Evolutionary conservation across 148 eudicot species (phyloP).

Genomic region (Rhododendron molle): DNA sequence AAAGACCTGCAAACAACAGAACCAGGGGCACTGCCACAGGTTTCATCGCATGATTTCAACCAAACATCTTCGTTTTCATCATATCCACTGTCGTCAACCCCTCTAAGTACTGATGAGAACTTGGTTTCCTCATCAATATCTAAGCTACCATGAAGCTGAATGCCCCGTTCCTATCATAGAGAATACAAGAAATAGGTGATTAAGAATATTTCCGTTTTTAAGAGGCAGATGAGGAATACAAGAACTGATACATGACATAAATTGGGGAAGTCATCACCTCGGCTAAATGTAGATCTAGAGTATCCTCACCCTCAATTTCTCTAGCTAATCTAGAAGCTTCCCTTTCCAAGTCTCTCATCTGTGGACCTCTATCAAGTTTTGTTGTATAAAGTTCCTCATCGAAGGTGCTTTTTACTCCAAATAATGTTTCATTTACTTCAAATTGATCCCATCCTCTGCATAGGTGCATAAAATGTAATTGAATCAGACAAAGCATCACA

Average conservation of each 20-base stretch:
- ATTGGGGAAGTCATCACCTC: constrained; percentile 49
- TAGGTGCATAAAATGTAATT: neutral
- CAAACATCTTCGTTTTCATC: constrained; percentile 62
- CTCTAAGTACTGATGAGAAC: constrained; percentile 82
- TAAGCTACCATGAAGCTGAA: constrained; percentile 43
- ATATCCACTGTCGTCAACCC: constrained; percentile 78
- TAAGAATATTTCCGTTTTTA: neutral
- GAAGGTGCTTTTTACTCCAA: constrained; percentile 95
- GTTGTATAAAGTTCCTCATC: constrained; percentile 98
- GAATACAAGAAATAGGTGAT: neutral
- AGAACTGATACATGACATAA: neutral
- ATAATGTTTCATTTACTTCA: constrained; percentile 76
- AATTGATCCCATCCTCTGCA: constrained; percentile 95
- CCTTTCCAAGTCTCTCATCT: constrained; percentile 75
- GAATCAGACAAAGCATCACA: constrained; percentile 15
- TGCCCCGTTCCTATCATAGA: constrained; percentile 65
- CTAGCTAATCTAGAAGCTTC: constrained; percentile 86
- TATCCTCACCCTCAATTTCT: constrained; percentile 97
- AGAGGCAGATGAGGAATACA: constrained; percentile 1
- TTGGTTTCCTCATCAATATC: constrained; percentile 92
- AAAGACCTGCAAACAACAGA: constrained; percentile 48
- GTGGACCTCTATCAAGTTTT: constrained; percentile 89
- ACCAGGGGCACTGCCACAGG: constrained; percentile 58
- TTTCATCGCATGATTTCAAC: constrained; percentile 65
- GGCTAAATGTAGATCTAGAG: constrained; percentile 87